phyloP scores from a whole-genome alignment of 305 asterid species.

The Withania somnifera region DNA sequence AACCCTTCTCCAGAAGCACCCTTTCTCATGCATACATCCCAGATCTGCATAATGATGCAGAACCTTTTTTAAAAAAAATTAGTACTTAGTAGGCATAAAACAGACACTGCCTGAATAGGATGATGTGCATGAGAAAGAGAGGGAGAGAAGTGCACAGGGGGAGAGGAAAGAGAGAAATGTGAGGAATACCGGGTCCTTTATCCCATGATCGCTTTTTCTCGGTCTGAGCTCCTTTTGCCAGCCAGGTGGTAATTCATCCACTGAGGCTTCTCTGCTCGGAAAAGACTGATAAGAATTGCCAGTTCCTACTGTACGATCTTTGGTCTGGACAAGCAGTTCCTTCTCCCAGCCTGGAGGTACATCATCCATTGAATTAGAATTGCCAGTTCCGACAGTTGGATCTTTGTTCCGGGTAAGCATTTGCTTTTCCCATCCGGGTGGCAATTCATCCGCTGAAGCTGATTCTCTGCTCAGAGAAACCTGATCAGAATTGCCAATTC shows the following conservation, averaged over 20 bases:
- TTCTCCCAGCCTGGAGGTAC: constrained; percentile 22
- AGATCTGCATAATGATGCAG: neutral
- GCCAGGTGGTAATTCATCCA: constrained; percentile 28
- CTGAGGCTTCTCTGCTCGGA: constrained; percentile 1
- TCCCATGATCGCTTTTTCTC: constrained; percentile 22
- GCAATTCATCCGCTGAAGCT: constrained; percentile 12
- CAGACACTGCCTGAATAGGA: too few relatives aligned
- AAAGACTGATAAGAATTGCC: neutral
- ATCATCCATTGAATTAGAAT: constrained; percentile 17
- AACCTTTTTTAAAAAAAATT: too few relatives aligned
- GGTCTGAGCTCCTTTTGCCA: constrained; percentile 53
- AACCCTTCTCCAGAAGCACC: neutral
- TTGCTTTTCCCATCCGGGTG: constrained; percentile 66
- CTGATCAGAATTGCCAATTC: neutral
- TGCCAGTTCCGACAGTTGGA: neutral
- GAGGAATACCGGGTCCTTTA: constrained; percentile 44
- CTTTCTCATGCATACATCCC: neutral
- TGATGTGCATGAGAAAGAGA: neutral
- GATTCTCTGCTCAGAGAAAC: neutral
- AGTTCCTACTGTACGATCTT: neutral
- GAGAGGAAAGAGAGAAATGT: neutral
- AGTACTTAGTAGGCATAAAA: neutral
- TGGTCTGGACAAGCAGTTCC: neutral
- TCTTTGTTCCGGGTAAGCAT: neutral
- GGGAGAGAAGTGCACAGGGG: neutral